These are phyloP conservation scores for Microsporum ferrugineum DNA, from an alignment of 2,329 filamentous ascomycete genomes.

Conservation along the genomic window DNA sequence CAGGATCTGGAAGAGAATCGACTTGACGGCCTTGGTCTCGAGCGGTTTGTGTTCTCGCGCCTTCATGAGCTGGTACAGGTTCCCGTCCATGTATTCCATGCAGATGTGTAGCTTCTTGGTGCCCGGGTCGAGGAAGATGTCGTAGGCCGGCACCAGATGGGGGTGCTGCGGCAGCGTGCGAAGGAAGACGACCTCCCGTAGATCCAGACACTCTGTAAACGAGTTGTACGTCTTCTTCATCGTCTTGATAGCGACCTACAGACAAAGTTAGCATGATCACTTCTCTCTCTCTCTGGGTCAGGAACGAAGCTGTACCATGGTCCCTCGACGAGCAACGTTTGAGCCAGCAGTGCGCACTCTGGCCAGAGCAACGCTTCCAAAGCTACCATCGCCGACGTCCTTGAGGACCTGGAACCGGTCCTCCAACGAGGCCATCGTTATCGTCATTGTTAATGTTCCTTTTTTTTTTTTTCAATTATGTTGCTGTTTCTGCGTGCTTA, in stretches of 20 bases:
- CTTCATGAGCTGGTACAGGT: slow-evolving; percentile 98
- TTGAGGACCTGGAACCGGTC: slow-evolving; percentile 95
- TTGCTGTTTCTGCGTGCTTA: slow-evolving; percentile 24
- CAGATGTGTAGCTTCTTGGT: slow-evolving; percentile 93
- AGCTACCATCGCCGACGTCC: slow-evolving; percentile 97
- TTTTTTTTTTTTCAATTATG: background rate
- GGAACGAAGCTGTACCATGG: slow-evolving; percentile 52
- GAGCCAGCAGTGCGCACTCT: slow-evolving; percentile 84
- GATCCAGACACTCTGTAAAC: slow-evolving; percentile 76
- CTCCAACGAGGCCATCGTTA: slow-evolving; percentile 50
- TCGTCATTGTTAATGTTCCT: slow-evolving; percentile 17
- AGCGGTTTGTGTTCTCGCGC: slow-evolving; percentile 88
- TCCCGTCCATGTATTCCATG: slow-evolving; percentile 99
- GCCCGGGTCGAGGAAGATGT: slow-evolving; percentile 95
- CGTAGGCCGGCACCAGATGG: slow-evolving; percentile 90
- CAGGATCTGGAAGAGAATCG: slow-evolving; percentile 94
- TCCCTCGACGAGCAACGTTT: slow-evolving; percentile 76
- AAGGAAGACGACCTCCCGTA: slow-evolving; percentile 93
- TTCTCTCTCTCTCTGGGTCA: background rate
- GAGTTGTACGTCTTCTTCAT: slow-evolving; percentile 99
- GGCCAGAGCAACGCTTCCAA: slow-evolving; percentile 87
- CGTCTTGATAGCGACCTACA: slow-evolving; percentile 92
- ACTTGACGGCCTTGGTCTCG: slow-evolving; percentile 87
- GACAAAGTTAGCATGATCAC: background rate
- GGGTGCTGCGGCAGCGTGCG: slow-evolving; percentile 75